Base-by-base conservation (phyloP, 805 yeast species). In the Yamadazyma kitorensis region DNA sequence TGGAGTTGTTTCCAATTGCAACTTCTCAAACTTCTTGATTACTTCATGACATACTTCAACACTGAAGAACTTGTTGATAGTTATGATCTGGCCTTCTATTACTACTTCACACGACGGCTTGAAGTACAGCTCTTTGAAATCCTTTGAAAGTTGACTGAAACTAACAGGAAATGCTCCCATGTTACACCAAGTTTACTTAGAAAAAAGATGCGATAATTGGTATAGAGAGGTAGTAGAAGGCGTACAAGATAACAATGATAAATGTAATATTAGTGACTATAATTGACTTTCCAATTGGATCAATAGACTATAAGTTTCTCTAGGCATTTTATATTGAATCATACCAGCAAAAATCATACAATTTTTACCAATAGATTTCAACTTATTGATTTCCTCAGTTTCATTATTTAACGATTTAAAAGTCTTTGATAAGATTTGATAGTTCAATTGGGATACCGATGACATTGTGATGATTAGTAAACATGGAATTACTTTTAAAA, bases 301-400 rank as follows among this genome's bases (percentile, higher is more conserved):
- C 50, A 85, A 64, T 26, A 78, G 71, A 46, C 85, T 78, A 54
- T 84, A 86, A 0, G 86, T 80, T 48, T 86, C 95, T 38, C 82
- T 61, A 6, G 96, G 95, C 94, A 89, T 86, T 55, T 83, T 81
- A 60, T 85, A 88, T 61, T 86, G 95, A 23, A 89, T 82, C 80
- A 91, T 83, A 41, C 97, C 98, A 5, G 97, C 95, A 57, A 83
- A 91, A 3, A 89, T 78, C 88, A 89, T 87, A 58, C 95, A 84
- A 58, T 87, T 87, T 56, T 79, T 82, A 2, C 95, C 87, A 43
- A 82, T 70, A 17, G 48, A 44, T 41, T 72, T 72, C 51, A 86
- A 62, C 26, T 76, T 74, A 3, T 57, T 65, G 14, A 74, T 59
- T 52, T 80, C 83, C 37, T 73, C 76, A 31, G 48, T 52, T 26